A percentile compares a stretch with the other conserved stretches of the same genome.
These are phyloP conservation scores for Trametes gibbosa DNA, from an alignment of 768 basidiomycete genomes.

Conservation along the genomic window DNA sequence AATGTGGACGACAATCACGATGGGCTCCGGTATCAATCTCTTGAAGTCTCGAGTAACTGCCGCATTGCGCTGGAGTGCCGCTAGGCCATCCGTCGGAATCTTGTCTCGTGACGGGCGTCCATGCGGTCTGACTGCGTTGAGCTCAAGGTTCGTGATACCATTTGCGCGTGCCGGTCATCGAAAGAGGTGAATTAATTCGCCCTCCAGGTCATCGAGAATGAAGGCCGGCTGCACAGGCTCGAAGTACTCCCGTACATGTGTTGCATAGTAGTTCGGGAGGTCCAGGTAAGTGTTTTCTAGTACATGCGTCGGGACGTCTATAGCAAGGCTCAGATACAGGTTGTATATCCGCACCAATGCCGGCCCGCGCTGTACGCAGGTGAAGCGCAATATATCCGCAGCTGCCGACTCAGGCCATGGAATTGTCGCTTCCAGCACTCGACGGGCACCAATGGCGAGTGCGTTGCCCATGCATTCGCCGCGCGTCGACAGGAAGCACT, in stretches of 20 bases:
- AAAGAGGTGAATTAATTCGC: background rate
- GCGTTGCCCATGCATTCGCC: background rate
- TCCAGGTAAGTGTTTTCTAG: slow-evolving; percentile 2
- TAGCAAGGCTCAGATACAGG: background rate
- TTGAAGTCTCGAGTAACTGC: background rate
- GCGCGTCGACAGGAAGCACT: background rate
- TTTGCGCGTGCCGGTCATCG: background rate
- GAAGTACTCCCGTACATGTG: background rate
- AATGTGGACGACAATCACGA: slow-evolving; percentile 13
- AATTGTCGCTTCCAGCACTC: background rate
- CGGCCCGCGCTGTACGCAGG: background rate
- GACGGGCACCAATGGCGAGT: background rate
- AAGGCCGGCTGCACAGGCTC: background rate
- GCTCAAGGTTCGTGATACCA: background rate
- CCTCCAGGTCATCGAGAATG: background rate
- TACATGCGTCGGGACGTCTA: background rate
- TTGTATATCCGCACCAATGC: background rate
- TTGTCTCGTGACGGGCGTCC: background rate
- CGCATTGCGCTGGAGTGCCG: slow-evolving; percentile 12
- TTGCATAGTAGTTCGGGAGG: slow-evolving; percentile 3
- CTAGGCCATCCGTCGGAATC: background rate
- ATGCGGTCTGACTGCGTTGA: background rate
- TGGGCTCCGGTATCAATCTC: slow-evolving; percentile 10
- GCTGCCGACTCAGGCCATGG: background rate
- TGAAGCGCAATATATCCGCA: background rate